Evolutionary conservation across 352 stramenopile genomes (phyloP), one percentile per base, ranked within the genome.

Genomic region (Pythium periplocum): DNA sequence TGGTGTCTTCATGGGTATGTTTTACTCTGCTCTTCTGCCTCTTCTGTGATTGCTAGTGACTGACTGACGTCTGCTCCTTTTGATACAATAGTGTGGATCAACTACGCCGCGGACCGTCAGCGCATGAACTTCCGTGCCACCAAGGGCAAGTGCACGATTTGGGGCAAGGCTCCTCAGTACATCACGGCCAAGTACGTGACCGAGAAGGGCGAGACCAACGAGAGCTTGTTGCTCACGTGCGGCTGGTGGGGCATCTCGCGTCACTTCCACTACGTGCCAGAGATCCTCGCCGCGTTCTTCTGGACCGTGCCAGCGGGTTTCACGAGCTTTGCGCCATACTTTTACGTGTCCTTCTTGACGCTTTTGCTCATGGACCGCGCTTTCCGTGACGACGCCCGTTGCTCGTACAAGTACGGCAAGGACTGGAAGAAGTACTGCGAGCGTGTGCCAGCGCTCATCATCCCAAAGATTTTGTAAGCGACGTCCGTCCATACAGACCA

Each of bases 231-330:
- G 41, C 69, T 98, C 5, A 78, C 83, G 31, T 85, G 74, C 39
- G 96, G 96, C 41, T 98, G 90, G 80, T 99, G 96, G 96, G 89
- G 87, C 3, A 60, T 98, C 30, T 64, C 95, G 37, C 83, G 96
- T 63, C 93, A 98, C 61, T 96, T 98, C 73, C 93, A 98, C 67
- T 98, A 98, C 73, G 80, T 98, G 31, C 87, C 89, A 17, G 93
- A 98, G 69, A 85, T 98, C 62, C 54, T 92, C 26, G 83, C 81
- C 48, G 66, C 85, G 45, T 57, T 96, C 12, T 87, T 57, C 57
- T 95, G 85, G 83, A 89, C 79, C 38, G 52, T 93, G 1, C 74
- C 84, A 0, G 78, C 73, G 4, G 71, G 78, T 11, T 76, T 78
- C 41, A 67, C 68, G 11, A 83, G 78, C 48, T 60, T 61, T 1